phyloP scores from a whole-genome alignment of 768 basidiomycete species.

The Mrakia hoshinonis region DNA sequence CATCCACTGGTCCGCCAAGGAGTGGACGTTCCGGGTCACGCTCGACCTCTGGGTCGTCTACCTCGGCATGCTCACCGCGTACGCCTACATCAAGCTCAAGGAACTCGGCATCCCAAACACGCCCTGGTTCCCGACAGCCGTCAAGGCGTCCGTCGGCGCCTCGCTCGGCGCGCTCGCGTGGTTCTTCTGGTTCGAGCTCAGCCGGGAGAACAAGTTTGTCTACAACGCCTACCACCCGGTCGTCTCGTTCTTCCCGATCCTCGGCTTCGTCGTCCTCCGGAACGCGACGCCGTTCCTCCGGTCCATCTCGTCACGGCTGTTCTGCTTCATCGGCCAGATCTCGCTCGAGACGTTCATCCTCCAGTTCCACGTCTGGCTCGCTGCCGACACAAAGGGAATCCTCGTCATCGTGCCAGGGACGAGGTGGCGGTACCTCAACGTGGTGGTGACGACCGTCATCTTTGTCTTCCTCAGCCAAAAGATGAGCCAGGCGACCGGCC shows the following conservation, averaged over 20 bases:
- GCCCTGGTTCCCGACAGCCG: conserved; percentile 53
- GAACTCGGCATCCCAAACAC: conserved; percentile 64
- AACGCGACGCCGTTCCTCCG: conserved; percentile 65
- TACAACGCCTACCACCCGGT: conserved; percentile 83
- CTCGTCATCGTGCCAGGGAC: conserved; percentile 69
- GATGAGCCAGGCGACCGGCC: conserved; percentile 64
- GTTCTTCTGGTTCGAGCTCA: conserved; percentile 76
- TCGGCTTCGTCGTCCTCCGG: conserved; percentile 64
- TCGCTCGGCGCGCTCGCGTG: conserved; percentile 56
- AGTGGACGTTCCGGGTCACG: conserved; percentile 81
- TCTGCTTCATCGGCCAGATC: conserved; percentile 74
- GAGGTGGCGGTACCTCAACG: conserved; percentile 64
- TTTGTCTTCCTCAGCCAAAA: conserved; percentile 74
- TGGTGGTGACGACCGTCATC: conserved; percentile 61
- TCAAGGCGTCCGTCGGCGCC: conserved; percentile 48
- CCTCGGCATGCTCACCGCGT: conserved; percentile 69
- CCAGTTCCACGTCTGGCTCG: conserved; percentile 77
- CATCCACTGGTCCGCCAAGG: conserved; percentile 73
- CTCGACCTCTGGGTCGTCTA: conserved; percentile 87
- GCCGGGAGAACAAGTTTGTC: conserved; percentile 65
- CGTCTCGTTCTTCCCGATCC: conserved; percentile 69
- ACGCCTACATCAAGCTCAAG: conserved; percentile 64
- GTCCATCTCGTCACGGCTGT: conserved; percentile 57
- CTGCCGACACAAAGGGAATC: conserved; percentile 68
- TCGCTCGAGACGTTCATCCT: conserved; percentile 87